phyloP scores from a whole-genome alignment of 805 yeast genomes.

The Saccharomycopsis malanga region DNA sequence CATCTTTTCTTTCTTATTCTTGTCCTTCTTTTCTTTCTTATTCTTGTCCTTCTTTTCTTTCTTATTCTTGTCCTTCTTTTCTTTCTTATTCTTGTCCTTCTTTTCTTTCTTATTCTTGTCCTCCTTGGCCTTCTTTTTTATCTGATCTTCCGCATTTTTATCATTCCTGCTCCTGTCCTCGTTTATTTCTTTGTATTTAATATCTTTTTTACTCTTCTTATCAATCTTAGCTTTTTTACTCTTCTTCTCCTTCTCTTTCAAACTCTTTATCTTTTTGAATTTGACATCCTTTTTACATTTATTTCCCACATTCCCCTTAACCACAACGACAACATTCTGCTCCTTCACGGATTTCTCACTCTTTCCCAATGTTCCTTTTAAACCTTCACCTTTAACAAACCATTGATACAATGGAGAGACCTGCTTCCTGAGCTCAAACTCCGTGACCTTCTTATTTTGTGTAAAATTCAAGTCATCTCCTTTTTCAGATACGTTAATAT shows the following conservation, averaged over 20 bases:
- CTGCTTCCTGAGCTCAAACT: constrained; percentile 40
- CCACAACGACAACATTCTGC: constrained; percentile 22
- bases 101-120: constrained; percentile 17
- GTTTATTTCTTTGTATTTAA: constrained; percentile 25
- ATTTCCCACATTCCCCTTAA: constrained; percentile 16
- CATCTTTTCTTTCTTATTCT: neutral
- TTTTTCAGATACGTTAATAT: constrained; percentile 34
- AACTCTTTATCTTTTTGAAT: constrained; percentile 23
- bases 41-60: too few species aligned
- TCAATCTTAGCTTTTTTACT: constrained; percentile 24
- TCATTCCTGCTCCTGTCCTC: constrained; percentile 23
- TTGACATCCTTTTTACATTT: constrained; percentile 16
- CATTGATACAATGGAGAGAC: constrained; percentile 71
- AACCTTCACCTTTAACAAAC: constrained; percentile 84
- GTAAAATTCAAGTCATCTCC: constrained; percentile 42
- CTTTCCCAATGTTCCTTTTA: constrained; percentile 74
- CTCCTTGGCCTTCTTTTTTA: constrained; percentile 22
- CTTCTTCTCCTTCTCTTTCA: constrained; percentile 29
- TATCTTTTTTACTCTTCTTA: constrained; percentile 28
- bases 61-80: constrained; percentile 23
- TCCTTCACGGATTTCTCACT: constrained; percentile 9
- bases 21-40: too few species aligned
- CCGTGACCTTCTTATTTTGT: constrained; percentile 45
- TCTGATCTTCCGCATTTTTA: constrained; percentile 24
- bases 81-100: constrained; percentile 24